Conservation (phyloP, 2,329 filamentous ascomycete species). For the Metarhizium brunneum region DNA sequence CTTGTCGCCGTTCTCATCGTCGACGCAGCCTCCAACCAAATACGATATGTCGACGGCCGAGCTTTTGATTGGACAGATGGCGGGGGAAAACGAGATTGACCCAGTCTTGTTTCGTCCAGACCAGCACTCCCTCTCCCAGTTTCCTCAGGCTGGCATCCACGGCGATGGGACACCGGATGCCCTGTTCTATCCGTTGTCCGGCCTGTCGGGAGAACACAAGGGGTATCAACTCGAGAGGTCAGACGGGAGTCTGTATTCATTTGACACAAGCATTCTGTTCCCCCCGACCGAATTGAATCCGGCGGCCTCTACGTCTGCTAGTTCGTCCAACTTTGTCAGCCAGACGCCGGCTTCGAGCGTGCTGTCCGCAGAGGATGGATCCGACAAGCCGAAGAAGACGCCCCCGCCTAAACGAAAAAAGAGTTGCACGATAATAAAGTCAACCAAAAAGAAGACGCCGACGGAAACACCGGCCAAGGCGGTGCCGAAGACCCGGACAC, state of each 20-base stretch:
- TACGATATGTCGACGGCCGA: neutral
- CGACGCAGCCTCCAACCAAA: neutral
- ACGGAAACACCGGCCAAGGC: neutral
- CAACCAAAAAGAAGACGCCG: neutral
- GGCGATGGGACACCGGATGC: neutral
- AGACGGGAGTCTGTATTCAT: neutral
- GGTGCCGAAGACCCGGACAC: neutral
- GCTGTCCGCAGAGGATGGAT: neutral
- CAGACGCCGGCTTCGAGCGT: neutral
- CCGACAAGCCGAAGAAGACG: neutral
- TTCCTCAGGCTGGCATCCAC: neutral
- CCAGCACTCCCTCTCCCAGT: neutral
- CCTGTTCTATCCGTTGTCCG: neutral
- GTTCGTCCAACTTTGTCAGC: neutral
- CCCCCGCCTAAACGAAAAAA: neutral
- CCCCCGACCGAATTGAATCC: neutral
- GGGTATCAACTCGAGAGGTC: neutral
- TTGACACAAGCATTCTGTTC: neutral
- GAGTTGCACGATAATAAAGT: neutral
- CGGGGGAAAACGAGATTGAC: neutral
- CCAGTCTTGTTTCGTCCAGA: conserved; percentile 24
- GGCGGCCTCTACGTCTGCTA: neutral
- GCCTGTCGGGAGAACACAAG: neutral
- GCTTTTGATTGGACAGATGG: neutral
- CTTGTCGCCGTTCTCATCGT: neutral